Evolutionary conservation across 305 asterid species (phyloP).

Genomic region (Plantago rigida): DNA sequence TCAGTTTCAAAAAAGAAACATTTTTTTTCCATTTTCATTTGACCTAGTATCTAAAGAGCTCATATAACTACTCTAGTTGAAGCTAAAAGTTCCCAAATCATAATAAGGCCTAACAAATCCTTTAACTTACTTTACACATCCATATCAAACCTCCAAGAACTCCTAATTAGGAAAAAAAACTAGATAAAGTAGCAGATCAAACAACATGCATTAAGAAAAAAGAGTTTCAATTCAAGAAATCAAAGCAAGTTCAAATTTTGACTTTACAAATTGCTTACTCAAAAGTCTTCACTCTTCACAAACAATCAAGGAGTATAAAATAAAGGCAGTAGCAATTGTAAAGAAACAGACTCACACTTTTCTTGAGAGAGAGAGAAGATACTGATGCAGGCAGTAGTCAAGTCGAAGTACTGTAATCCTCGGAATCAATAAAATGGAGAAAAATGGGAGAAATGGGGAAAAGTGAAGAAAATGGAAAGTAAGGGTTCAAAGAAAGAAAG

Average conservation of each 20-base stretch:
- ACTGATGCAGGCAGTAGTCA: not conserved
- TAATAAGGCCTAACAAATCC: not conserved
- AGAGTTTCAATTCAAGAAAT: not conserved
- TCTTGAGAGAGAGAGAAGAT: not conserved
- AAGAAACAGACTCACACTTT: conserved; percentile 21
- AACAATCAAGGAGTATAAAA: too few species aligned
- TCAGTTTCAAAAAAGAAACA: not conserved
- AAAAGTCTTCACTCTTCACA: not conserved
- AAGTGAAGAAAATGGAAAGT: conserved; percentile 25
- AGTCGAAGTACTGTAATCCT: conserved; percentile 23
- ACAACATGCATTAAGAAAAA: not conserved
- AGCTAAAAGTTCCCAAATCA: not conserved
- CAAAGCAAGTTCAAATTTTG: not conserved
- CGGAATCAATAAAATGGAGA: conserved; percentile 30
- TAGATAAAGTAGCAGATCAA: not conserved
- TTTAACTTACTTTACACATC: not conserved
- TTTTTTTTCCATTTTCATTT: conserved; percentile 5
- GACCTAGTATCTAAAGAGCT: not conserved
- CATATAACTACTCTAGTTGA: not conserved
- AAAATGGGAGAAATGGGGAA: not conserved
- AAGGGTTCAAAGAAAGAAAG: not conserved
- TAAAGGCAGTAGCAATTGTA: not conserved
- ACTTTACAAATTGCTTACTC: not conserved
- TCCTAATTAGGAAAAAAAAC: not conserved
- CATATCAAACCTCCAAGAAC: conserved; percentile 9